Evolutionary conservation across 2,329 filamentous ascomycete genomes (phyloP).

Genomic region (Trichoderma sp.): DNA sequence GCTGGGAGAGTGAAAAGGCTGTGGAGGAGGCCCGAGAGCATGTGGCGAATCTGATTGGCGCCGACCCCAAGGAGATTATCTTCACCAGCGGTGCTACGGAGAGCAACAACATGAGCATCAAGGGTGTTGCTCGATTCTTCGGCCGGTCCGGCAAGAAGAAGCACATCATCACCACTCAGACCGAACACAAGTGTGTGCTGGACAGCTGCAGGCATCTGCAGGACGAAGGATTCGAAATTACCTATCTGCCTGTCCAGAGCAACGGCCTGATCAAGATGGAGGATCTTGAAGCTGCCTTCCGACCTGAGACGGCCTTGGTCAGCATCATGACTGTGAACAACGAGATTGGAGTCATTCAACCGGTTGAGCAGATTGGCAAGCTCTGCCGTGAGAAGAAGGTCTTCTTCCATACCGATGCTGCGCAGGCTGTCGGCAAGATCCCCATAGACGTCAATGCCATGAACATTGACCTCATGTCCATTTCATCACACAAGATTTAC

Average conservation of each 20-base stretch:
- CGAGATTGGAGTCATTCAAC: conserved; percentile 98
- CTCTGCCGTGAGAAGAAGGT: conserved; percentile 88
- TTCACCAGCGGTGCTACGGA: conserved; percentile 98
- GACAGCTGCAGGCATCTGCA: conserved; percentile 96
- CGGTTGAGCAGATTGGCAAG: conserved; percentile 86
- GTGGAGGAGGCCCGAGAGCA: conserved; percentile 83
- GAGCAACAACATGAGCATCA: conserved; percentile 99
- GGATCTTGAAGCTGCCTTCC: conserved; percentile 81
- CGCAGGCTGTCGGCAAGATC: conserved; percentile 98
- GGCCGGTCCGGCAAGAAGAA: conserved; percentile 92
- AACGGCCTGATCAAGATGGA: conserved; percentile 84
- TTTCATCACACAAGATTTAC: conserved; percentile 98
- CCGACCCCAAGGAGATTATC: conserved; percentile 96
- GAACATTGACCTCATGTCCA: conserved; percentile 98
- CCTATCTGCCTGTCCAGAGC: conserved; percentile 87
- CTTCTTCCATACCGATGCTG: conserved; percentile 96
- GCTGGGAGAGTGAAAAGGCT: conserved; percentile 96
- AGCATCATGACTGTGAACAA: conserved; percentile 99
- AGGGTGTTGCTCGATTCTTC: conserved; percentile 95
- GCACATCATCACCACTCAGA: conserved; percentile 96
- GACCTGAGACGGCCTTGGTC: conserved; percentile 85
- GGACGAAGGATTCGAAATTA: conserved; percentile 93
- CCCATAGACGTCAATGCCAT: conserved; percentile 94
- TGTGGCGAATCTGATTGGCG: conserved; percentile 82
- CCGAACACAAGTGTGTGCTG: conserved; percentile 97